Conservation (phyloP, 345 rosid species). For the Bruguiera parviflora region DNA sequence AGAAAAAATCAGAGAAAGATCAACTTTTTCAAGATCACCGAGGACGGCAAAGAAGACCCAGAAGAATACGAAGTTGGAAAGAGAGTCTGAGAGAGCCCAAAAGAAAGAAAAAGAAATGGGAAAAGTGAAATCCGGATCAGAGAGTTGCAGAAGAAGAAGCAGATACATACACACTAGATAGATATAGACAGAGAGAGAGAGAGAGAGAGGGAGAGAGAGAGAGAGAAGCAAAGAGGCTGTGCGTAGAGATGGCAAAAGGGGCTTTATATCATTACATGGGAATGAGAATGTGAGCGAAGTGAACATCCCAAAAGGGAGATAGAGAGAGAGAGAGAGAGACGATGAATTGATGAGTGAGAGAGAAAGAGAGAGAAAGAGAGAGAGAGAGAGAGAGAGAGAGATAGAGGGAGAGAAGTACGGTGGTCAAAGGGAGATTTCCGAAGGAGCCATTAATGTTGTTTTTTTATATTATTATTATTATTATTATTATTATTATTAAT, state of each 20-base stretch:
- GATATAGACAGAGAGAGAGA: neutral
- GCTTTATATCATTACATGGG: neutral
- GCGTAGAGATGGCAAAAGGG: neutral
- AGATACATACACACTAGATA: neutral
- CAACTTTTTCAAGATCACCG: too few species aligned
- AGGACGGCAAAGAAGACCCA: neutral
- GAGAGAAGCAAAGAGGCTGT: neutral
- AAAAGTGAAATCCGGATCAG: conserved; percentile 9
- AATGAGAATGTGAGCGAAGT: too few species aligned
- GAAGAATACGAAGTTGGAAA: neutral
- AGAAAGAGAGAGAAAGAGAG: neutral
- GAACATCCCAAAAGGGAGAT: neutral
- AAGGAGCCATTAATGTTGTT: neutral
- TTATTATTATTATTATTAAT: too few species aligned
- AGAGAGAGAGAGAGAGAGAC: neutral
- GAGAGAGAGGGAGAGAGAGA: neutral
- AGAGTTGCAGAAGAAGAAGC: neutral
- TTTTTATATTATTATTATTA: too few species aligned
- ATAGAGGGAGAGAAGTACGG: neutral
- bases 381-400: neutral
- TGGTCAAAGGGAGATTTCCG: conserved; percentile 1
- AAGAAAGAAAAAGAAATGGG: too few species aligned
- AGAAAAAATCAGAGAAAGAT: too few species aligned
- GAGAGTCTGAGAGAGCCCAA: neutral
- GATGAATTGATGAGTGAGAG: neutral